Base-by-base conservation (phyloP, 2,329 filamentous ascomycete species). In the Colletotrichum salicis region DNA sequence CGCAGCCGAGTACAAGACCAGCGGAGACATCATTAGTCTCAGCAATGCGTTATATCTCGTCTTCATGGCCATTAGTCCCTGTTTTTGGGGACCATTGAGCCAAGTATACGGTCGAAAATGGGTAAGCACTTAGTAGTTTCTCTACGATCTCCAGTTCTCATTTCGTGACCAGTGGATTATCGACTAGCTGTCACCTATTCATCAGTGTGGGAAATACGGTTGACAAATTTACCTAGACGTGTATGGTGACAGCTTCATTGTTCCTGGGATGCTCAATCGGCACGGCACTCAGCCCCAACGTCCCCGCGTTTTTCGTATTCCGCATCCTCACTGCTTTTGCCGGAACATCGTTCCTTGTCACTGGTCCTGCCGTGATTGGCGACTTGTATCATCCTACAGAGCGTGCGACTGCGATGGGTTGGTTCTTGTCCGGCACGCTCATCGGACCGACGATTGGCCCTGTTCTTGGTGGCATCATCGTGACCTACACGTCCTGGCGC, bases 21-120 rank as follows among this genome's bases (percentile, higher is more conserved):
- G 88, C 0, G 91, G 91, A 5, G 88, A 88, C 11, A 87, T 94
- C 68, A 90, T 95, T 78, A 71, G 69, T 69, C 64, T 92, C 33
- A 89, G 87, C 74, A 94, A 93, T 81, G 92, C 91, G 0, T 77
- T 93, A n/a, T 94, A 93, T 75, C 86, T 93, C 82, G 81, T 92
- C 2, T 92, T 91, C 77, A 94, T 94, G 92, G 92, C 91, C 0
- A 75, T 92, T 4, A 86, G 85, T 10, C 88, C 91, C 1, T 86
- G 89, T 11, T 87, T 93, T 65, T 94, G 90, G 86, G 91, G 91
- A 0, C 91, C 92, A 0, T 81, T 93, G 56, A 90, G 89, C 67
- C 86, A 89, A 73, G 85, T 89, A 12, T 88, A 86, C 75, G 88
- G 88, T 81, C 88, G 67, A 80, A 86, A 73, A 80, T 80, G 66